Base-by-base conservation (phyloP, 192 early-diverging fungal species). In the Coemansia umbellata region DNA sequence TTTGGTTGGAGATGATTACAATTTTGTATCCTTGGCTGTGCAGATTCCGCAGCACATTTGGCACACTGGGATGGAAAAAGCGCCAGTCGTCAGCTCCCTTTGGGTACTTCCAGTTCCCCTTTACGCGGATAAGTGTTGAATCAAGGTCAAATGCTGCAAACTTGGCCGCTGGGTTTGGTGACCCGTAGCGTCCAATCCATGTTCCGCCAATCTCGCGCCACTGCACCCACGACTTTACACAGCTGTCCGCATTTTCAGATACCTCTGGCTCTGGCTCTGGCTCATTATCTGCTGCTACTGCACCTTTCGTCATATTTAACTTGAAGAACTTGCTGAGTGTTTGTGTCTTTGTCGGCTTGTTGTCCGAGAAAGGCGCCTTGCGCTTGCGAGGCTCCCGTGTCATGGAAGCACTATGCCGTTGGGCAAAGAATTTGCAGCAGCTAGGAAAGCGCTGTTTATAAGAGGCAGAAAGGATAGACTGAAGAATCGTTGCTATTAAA, bases 1-100 rank as follows among this genome's bases (percentile, higher is more conserved):
- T 42, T 45, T 75, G 74, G 31, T 69, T 74, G 3, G 58, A 60
- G 10, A 77, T 37, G 13, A 69, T 53, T 28, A 69, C 47, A 31
- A 69, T 55, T 15, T 62, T 60, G 45, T 85, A 91, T 58, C 85
- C 87, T 27, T 81, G 45, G 8, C 83, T 55, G 32, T 83, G 64
- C n/a, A 93, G 55, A 30, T 84, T 32, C 11, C 72, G 63, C 13
- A 94, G 40, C 37, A 80, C 60, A 14, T 69, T 57, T 0, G 86
- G 88, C 8, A 92, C 80, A 1, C 57, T 50, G 0, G 79, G 37
- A 49, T 80, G 51, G 67, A 81, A 81, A 63, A 87, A 92, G 23
- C 63, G 63, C 93, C 93, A 98, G 75, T 95, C 95, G 47, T 86
- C 64, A 5, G 77, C 71, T 42, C 84, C 65, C 55, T 87, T 89